phyloP scores from a whole-genome alignment of 1,284 basidiomycete species.

The Trichosporon sp. region DNA sequence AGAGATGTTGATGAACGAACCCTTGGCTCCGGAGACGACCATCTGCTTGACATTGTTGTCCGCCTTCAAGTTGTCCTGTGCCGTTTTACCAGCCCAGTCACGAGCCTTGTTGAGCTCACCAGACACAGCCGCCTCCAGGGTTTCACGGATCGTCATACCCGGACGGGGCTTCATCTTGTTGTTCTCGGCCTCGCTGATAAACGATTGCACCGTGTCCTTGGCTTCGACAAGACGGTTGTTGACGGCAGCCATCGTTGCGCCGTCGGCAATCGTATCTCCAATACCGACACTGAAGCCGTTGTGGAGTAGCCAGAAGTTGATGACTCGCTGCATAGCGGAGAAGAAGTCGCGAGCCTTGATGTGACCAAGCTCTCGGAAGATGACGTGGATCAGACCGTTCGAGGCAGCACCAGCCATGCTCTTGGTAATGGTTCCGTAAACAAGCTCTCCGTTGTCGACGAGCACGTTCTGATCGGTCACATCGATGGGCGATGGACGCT shows the following conservation, averaged over 20 bases:
- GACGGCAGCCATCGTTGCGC: constrained; percentile 82
- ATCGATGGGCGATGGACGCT: constrained; percentile 77
- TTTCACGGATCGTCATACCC: constrained; percentile 99
- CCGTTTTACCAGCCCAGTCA: constrained; percentile 92
- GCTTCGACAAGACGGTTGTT: constrained; percentile 78
- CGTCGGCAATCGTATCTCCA: constrained; percentile 95
- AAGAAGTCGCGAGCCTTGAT: constrained; percentile 91
- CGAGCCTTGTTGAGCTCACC: constrained; percentile 91
- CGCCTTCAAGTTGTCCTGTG: constrained; percentile 93
- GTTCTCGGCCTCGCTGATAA: constrained; percentile 77
- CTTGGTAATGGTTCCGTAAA: constrained; percentile 96
- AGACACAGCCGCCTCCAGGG: constrained; percentile 92
- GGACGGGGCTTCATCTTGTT: constrained; percentile 83
- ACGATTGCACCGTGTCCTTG: constrained; percentile 71
- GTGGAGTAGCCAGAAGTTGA: constrained; percentile 99
- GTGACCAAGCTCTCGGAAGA: constrained; percentile 96
- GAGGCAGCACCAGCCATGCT: constrained; percentile 95
- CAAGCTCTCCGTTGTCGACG: constrained; percentile 95
- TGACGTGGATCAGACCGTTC: constrained; percentile 93
- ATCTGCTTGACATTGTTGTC: constrained; percentile 99
- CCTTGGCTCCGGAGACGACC: constrained; percentile 98
- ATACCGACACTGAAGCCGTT: constrained; percentile 99
- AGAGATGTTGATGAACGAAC: constrained; percentile 99
- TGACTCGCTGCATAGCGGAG: constrained; percentile 89
- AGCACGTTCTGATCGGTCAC: constrained; percentile 90